phyloP scores from a whole-genome alignment of 257 asterid species.

The Leonotis leonurus region DNA sequence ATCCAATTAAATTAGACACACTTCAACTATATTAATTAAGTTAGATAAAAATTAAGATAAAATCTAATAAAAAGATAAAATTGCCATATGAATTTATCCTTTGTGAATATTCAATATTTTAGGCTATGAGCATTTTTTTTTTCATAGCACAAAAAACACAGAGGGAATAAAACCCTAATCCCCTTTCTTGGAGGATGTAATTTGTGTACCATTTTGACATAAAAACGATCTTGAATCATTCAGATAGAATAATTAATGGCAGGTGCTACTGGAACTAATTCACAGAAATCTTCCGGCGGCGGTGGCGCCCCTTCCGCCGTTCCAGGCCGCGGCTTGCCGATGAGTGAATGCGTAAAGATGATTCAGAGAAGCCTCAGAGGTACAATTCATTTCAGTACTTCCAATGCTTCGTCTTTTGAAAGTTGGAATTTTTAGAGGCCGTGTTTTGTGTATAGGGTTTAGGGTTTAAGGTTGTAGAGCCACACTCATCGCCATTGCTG shows the following conservation, averaged over 20 bases:
- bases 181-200: neutral
- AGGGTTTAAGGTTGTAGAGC: conserved; percentile 16
- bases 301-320: neutral
- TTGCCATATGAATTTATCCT: no score
- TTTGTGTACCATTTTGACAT: neutral
- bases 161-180: neutral
- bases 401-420: neutral
- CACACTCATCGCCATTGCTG: neutral
- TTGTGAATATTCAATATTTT: no score
- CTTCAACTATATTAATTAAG: no score
- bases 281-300: neutral
- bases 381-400: conserved; percentile 8
- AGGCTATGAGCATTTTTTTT: no score
- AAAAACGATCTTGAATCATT: neutral
- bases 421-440: neutral
- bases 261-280: neutral
- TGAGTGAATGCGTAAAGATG: conserved; percentile 55
- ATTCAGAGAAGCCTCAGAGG: conserved; percentile 61
- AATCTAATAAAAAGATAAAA: no score
- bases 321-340: conserved; percentile 34
- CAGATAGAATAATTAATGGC: conserved; percentile 6
- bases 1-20: no score
- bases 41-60: no score
- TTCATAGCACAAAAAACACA: no score
- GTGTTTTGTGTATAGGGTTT: neutral